Evolutionary conservation across 192 early-diverging fungal species (phyloP).

Genomic region (Lobulomyces angularis): DNA sequence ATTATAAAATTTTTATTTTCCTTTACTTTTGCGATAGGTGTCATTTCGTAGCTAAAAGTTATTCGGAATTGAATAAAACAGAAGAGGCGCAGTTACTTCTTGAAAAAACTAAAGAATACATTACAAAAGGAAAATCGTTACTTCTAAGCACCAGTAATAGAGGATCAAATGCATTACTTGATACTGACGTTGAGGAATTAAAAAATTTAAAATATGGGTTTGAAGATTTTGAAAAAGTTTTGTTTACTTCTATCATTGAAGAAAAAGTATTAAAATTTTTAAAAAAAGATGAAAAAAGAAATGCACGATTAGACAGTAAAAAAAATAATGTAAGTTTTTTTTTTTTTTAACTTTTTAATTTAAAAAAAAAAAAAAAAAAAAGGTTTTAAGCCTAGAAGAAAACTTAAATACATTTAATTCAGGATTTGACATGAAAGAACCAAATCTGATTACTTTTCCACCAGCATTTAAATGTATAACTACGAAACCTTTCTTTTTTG

Average conservation of each 20-base stretch:
- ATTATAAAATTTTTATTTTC: not conserved
- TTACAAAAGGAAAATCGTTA: slow-evolving; percentile 34
- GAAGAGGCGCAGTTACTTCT: slow-evolving; percentile 47
- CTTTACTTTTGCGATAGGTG: slow-evolving; percentile 14
- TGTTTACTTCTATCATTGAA: too few species aligned
- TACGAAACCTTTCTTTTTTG: slow-evolving; percentile 67
- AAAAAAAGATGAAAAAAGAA: slow-evolving; percentile 19
- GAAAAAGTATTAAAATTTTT: slow-evolving; percentile 14
- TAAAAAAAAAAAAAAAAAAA: too few species aligned
- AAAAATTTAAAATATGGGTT: slow-evolving; percentile 21
- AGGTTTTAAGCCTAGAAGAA: too few species aligned
- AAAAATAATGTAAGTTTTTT: slow-evolving; percentile 9
- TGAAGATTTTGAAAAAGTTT: slow-evolving; percentile 9
- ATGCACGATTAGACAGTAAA: slow-evolving; percentile 20
- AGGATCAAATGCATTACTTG: slow-evolving; percentile 23
- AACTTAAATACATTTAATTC: slow-evolving; percentile 35
- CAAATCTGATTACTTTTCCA: slow-evolving; percentile 55
- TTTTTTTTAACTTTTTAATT: slow-evolving; percentile 23
- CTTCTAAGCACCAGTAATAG: slow-evolving; percentile 17
- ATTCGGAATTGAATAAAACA: slow-evolving; percentile 23
- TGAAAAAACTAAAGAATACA: slow-evolving; percentile 37
- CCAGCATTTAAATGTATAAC: slow-evolving; percentile 50
- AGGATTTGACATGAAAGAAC: slow-evolving; percentile 20
- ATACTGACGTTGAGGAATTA: slow-evolving; percentile 25
- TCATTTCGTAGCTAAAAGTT: slow-evolving; percentile 36